These are phyloP conservation scores for Lactarius psammicola DNA, from an alignment of 768 basidiomycete species.

Conservation along the genomic window DNA sequence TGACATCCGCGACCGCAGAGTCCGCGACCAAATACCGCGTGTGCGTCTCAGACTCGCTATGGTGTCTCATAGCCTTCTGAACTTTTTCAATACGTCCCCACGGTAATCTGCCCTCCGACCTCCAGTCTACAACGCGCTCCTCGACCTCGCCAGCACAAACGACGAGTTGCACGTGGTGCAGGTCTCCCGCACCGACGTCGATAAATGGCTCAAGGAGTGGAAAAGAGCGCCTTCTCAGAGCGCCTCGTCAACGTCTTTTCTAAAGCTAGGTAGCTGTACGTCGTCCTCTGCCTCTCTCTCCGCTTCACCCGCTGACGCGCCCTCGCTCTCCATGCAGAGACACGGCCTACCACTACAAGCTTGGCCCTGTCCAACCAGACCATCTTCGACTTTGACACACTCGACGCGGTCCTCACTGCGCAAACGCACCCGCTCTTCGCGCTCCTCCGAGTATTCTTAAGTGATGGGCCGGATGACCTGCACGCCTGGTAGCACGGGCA, in stretches of 20 bases:
- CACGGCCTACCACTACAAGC: neutral
- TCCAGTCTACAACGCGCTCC: neutral
- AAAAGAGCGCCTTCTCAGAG: slow-evolving; percentile 38
- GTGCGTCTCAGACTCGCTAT: neutral
- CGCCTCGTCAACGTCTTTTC: slow-evolving; percentile 42
- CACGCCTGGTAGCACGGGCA: slow-evolving; percentile 38
- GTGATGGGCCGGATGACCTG: slow-evolving; percentile 56
- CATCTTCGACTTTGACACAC: slow-evolving; percentile 77
- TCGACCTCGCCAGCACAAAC: neutral
- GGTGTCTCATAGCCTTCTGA: neutral
- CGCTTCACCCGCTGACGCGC: slow-evolving; percentile 50
- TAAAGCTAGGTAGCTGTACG: neutral
- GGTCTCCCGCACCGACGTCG: neutral
- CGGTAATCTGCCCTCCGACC: neutral
- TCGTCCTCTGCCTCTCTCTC: slow-evolving; percentile 25
- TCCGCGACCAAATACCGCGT: neutral
- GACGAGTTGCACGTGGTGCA: neutral
- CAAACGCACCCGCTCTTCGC: slow-evolving; percentile 57
- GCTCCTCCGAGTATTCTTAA: slow-evolving; percentile 71
- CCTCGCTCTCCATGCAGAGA: slow-evolving; percentile 45
- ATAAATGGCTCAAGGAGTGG: neutral
- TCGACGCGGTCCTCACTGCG: neutral
- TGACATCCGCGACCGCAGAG: neutral
- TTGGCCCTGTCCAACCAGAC: slow-evolving; percentile 59
- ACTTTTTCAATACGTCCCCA: neutral